Conservation (phyloP, 176 grass and related monocot species). For the Aegilops speltoides region DNA sequence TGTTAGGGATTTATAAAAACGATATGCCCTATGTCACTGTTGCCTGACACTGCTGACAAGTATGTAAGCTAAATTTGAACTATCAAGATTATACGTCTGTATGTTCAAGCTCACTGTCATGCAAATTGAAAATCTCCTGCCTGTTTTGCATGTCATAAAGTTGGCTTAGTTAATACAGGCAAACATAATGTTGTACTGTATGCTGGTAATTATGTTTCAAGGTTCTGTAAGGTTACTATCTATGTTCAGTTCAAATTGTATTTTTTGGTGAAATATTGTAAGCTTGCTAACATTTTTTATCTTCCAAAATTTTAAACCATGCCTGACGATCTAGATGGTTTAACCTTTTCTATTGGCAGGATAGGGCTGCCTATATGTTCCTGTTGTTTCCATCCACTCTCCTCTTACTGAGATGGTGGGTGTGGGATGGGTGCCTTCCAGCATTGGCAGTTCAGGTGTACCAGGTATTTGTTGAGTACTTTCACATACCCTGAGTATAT, state of each 20-base stretch:
- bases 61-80: neutral
- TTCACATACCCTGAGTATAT: constrained; percentile 7
- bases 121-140: neutral
- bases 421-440: constrained; percentile 91
- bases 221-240: neutral
- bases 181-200: neutral
- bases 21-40: neutral
- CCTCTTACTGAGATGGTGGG: constrained; percentile 75
- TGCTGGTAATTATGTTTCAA: neutral
- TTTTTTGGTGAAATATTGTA: constrained; percentile 10
- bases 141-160: neutral
- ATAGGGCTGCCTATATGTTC: constrained; percentile 91
- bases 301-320: constrained; percentile 3
- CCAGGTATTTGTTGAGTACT: constrained; percentile 55
- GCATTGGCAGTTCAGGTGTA: constrained; percentile 91
- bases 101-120: neutral
- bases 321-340: constrained; percentile 17
- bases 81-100: neutral
- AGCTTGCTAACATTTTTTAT: neutral
- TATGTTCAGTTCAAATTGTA: neutral
- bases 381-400: constrained; percentile 87
- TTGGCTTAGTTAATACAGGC: neutral
- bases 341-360: constrained; percentile 51
- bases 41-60: neutral
- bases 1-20: neutral